Evolutionary conservation across 371 early-diverging fungal species (phyloP).

Genomic region (Apophysomyces sp.): DNA sequence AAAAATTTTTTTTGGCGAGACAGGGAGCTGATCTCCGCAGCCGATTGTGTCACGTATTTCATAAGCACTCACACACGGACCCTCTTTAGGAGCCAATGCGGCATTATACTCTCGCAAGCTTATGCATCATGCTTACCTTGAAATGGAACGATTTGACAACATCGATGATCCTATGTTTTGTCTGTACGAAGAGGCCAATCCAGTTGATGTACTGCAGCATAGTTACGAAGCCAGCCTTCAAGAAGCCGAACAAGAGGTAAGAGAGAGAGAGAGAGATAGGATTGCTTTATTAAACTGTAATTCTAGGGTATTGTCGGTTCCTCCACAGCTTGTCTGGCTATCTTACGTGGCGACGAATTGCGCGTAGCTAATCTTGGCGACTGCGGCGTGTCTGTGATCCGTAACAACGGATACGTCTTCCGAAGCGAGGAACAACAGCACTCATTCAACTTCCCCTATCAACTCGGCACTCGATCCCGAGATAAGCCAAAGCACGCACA

Average conservation of each 20-base stretch:
- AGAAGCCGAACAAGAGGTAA: conserved; percentile 72
- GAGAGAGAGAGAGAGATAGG: not conserved
- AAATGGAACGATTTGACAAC: conserved; percentile 66
- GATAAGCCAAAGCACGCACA: conserved; percentile 68
- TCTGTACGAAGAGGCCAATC: conserved; percentile 36
- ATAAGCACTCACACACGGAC: not conserved
- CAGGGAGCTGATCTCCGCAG: not conserved
- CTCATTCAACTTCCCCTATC: conserved; percentile 78
- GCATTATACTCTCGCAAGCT: conserved; percentile 84
- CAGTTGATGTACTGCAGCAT: conserved; percentile 67
- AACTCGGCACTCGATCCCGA: conserved; percentile 65
- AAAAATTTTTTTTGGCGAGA: conserved; percentile 1
- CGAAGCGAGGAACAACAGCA: conserved; percentile 87
- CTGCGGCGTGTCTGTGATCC: conserved; percentile 83
- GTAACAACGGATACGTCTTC: conserved; percentile 81
- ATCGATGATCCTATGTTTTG: conserved; percentile 11
- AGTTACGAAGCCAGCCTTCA: conserved; percentile 67
- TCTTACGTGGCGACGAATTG: conserved; percentile 85
- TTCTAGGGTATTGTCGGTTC: conserved; percentile 75
- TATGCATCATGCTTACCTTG: conserved; percentile 85
- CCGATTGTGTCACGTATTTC: not conserved
- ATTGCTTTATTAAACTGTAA: not conserved
- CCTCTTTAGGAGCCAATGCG: conserved; percentile 71
- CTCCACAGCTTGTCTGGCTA: conserved; percentile 86
- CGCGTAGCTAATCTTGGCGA: conserved; percentile 92